A percentile compares a stretch with the other conserved stretches of the same genome.
Evolutionary conservation across 371 early-diverging fungal genomes (phyloP).

Genomic region (Mucor indicus): DNA sequence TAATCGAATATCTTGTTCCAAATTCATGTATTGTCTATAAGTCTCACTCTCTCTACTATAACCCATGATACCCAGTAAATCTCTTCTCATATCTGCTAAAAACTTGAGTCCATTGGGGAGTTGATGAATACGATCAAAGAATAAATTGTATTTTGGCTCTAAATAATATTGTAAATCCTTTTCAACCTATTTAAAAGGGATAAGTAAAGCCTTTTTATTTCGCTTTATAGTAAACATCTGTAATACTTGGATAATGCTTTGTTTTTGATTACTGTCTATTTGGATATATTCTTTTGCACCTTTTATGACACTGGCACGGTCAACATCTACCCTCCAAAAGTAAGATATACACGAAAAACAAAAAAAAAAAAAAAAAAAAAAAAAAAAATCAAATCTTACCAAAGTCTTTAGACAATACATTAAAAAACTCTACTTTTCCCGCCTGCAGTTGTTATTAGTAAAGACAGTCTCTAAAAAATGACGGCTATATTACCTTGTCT

Average conservation of each 20-base stretch:
- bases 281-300: constrained; percentile 4
- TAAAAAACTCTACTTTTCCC: constrained; percentile 51
- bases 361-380: constrained; percentile 14
- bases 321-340: constrained; percentile 11
- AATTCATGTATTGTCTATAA: background rate
- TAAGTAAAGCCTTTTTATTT: background rate
- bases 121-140: constrained; percentile 71
- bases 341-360: too few relatives aligned
- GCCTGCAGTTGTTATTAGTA: too few relatives aligned
- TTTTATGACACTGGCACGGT: constrained; percentile 26
- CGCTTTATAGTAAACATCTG: background rate
- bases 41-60: constrained; percentile 2
- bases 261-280: too few relatives aligned
- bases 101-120: constrained; percentile 77
- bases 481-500: constrained; percentile 40
- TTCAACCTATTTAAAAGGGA: too few relatives aligned
- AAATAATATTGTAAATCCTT: constrained; percentile 58
- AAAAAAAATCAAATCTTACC: constrained; percentile 34
- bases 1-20: constrained; percentile 13
- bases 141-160: constrained; percentile 58
- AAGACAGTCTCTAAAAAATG: constrained; percentile 26
- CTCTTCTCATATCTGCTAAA: constrained; percentile 69
- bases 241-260: background rate
- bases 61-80: constrained; percentile 51
- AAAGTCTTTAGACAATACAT: constrained; percentile 59